Base-by-base conservation (phyloP, 208 protist species). In the Phytomonas francai region DNA sequence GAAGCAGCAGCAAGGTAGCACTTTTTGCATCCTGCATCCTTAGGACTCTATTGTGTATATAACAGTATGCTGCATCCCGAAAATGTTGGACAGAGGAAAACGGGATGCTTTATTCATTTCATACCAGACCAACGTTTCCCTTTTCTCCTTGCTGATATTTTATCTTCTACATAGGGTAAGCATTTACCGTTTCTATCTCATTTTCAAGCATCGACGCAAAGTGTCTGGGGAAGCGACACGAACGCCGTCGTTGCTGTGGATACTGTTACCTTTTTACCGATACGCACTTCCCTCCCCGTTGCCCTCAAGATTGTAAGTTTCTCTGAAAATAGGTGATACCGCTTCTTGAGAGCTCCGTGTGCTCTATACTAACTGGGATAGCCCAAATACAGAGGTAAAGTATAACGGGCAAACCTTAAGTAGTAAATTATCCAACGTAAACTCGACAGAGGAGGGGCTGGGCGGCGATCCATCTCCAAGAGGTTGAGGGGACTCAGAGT, bases 121-220 rank as follows among this genome's bases (percentile, higher is more conserved):
- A 3, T 49, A 49, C 6, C 39, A 49, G 14, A 9, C 6, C 6
- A 49, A 49, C 14, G 12, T 45, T 65, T 67, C 63, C 0, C 19
- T 33, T 68, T 68, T 59, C 31, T 33, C 30, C 49, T 67, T 36
- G 59, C 51, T 65, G n/a, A 36, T 60, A 0, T n/a, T 54, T 61
- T 28, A 36, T 61, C 14, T 65, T 67, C 66, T 66, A 28, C 14
- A 32, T 19, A 32, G 30, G 31, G 8, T 2, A 3, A 51, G 25
- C 8, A 30, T 57, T 65, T 62, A n/a, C 25, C 28, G 65, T 65
- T 66, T 54, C 0, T 67, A 57, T 66, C 66, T 67, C 28, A 0
- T 59, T 65, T 59, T 56, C 31, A 36, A 39, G 36, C n/a, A 54
- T 58, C 68, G 31, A 59, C 12, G 39, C 27, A 58, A 42, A 63